Evolutionary conservation across 2,329 filamentous ascomycete genomes (phyloP), one percentile per base, ranked within the genome.

Genomic region (Trichoderma polysporum): DNA sequence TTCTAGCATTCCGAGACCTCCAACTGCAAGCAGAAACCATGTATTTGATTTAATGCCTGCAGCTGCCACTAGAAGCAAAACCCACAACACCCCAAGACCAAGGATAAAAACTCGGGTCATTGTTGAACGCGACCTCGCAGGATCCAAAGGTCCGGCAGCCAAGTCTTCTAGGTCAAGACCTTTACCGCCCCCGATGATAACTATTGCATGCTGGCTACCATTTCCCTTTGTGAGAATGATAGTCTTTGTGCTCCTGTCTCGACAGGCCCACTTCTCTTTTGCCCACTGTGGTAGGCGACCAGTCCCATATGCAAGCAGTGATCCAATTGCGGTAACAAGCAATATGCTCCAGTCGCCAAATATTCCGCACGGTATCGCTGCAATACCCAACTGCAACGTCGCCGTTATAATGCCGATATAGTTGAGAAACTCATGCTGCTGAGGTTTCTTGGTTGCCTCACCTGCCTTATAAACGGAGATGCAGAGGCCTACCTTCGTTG

Each of bases 21-120:
- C 60, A 8, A 64, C 50, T 19, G 60, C 60, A 29, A 64, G 45
- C n/a, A 64, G 60, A 29, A 41, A 56, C 60, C 60, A 64, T 13
- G 60, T 54, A n/a, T 64, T 6, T 4, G 31, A 25, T 22, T 56
- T 22, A 17, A 56, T 33, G 1, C 49, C 61, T 41, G 10, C 15
- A 22, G 6, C 31, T 9, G 61, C 41, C n/a, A 64, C 45, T n/a
- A 64, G 61, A 25, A 47, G 29, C 9, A 29, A 33, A 0, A 41
- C 25, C 61, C 61, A 64, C 8, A 45, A 31, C 1, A 56, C 4
- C 33, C 39, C 47, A 50, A n/a, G 47, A n/a, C 4, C 12, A 12
- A 41, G 4, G 37, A 9, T 4, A 9, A 9, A 5, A 9, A 33
- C 31, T 33, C 31, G 31, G 4, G 31, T 33, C n/a, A n/a, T n/a